Evolutionary conservation across 192 early-diverging fungal genomes (phyloP), one percentile per base, ranked within the genome.

Genomic region (Helicostylum pulchrum): DNA sequence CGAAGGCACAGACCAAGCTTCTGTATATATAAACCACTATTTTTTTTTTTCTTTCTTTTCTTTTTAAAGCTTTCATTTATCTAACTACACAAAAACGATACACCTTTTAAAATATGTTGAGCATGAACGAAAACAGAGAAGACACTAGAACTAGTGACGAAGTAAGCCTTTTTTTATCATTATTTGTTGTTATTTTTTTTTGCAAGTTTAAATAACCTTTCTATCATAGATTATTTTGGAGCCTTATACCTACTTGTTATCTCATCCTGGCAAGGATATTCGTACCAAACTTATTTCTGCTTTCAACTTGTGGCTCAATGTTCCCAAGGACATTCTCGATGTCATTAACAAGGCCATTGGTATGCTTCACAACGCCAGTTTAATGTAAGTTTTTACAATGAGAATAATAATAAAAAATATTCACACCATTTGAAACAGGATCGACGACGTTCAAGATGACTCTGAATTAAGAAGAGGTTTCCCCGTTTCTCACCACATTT

Each of bases 361-460:
- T 65, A 97, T 96, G 92, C 86, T 99, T 8, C 97, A 99, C 65
- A 95, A 87, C 23, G 91, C 95, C 30, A 93, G 90, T 75, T 73
- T 99, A 45, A 79, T 99, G 92, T 92, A 83, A 47, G 83, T 61
- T 7, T 3, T 0, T 14, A 20, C 7, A 21, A 10, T 31, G 32
- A 4, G 20, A 6, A 58, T 44, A 30, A 34, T 9, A 49, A 12
- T 8, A 23, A 20, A 54, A 54, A 21, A 30, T 26, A 50, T 3
- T 49, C 23, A 42, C 7, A 42, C 30, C 19, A 39, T n/a, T 53
- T 31, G 11, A 58, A 3, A 20, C 9, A 92, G 90, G 62, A 89
- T 99, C 32, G 97, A 99, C 67, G 97, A 99, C 53, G 90, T 99
- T 31, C 91, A 99, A 72, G 97, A 99, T 64, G 90, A 85, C 64